Evolutionary conservation across 2,329 filamentous ascomycete genomes (phyloP), one percentile per base, ranked within the genome.

Genomic region (Pseudocercospora fuligena): DNA sequence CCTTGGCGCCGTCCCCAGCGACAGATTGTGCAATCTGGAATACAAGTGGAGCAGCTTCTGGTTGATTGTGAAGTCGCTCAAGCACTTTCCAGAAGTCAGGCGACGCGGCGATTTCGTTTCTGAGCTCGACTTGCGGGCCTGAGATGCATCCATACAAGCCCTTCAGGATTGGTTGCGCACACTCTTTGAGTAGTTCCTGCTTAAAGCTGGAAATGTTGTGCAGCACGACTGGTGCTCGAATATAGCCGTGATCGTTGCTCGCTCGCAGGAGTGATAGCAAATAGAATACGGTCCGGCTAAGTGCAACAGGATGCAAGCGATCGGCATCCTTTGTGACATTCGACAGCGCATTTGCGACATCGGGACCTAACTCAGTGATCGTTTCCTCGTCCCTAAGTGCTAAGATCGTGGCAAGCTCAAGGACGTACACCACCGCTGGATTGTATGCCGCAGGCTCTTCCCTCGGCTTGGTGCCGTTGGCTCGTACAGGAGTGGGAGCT

Each of bases 31-130:
- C 84, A n/a, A 98, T 91, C 63, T 91, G 88, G 77, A 98, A 98
- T 0, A 97, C 93, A 16, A 90, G 85, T 0, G 89, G 85, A 1
- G 93, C 91, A 27, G 91, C 90, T 61, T 92, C 89, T 2, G 88
- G 81, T 54, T 75, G 69, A 21, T 84, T 83, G 25, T 85, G 83
- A 19, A 99, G 82, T 33, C 89, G 87, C 68, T 93, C 90, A 61
- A 99, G 83, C 14, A 97, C 92, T 5, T 91, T 90, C 95, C 95
- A 99, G 79, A 99, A 98, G 76, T 99, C 95, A 0, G 95, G 95
- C 19, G 94, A 98, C 14, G 92, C 94, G 80, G 97, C 96, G 72
- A 98, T 92, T 80, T 98, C 94, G 72, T 92, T 97, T 65, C 92
- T 89, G 29, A 99, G 82, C 12, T 91, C 88, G 27, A 89, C 89